phyloP scores from a whole-genome alignment of 768 basidiomycete genomes.

The Suillus spraguei region DNA sequence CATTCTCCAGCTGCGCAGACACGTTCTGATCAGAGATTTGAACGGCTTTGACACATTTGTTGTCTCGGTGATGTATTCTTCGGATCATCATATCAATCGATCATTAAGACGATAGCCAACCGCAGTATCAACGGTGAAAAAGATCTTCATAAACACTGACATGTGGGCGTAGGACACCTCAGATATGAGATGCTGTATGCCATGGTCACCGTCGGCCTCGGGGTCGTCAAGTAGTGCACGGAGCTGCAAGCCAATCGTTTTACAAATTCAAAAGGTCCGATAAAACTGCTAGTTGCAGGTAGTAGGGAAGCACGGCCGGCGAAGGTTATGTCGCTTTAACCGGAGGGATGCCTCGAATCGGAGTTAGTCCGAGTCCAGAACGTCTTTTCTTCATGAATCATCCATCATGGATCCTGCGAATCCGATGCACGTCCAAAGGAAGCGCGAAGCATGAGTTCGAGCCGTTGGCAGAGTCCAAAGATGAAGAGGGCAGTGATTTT shows the following conservation, averaged over 20 bases:
- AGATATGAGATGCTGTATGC: background rate
- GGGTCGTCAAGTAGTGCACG: background rate
- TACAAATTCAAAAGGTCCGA: background rate
- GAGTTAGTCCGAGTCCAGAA: constrained; percentile 4
- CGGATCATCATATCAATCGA: background rate
- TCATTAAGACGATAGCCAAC: background rate
- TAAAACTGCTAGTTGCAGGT: background rate
- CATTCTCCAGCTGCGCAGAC: background rate
- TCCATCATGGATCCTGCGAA: constrained; percentile 3
- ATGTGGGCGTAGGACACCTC: background rate
- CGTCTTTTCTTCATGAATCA: background rate
- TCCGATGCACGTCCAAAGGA: constrained; percentile 7
- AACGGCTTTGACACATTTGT: background rate
- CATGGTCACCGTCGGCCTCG: background rate
- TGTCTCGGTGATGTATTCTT: background rate
- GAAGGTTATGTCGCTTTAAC: background rate
- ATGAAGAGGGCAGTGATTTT: constrained; percentile 12
- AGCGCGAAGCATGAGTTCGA: constrained; percentile 2
- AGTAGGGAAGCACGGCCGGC: background rate
- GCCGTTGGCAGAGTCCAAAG: constrained; percentile 7
- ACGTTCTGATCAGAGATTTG: background rate
- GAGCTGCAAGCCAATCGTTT: background rate
- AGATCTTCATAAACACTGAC: background rate
- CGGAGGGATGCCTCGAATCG: background rate
- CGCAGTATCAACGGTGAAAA: constrained; percentile 4